Base-by-base conservation (phyloP, 2,329 filamentous ascomycete genomes). In the Eutypella sp. region DNA sequence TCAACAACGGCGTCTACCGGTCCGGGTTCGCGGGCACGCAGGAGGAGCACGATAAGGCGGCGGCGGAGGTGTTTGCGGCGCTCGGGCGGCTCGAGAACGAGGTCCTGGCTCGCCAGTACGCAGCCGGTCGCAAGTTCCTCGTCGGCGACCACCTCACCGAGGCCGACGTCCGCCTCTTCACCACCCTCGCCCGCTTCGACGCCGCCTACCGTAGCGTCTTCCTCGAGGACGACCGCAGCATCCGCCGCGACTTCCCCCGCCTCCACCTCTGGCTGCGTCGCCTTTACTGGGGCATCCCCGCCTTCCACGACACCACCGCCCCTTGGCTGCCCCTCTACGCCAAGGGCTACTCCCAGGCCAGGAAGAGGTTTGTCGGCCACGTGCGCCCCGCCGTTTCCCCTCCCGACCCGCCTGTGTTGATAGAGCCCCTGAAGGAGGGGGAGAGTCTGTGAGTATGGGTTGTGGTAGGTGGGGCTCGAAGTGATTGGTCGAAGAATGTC, bases 161-260 rank as follows among this genome's bases (percentile, higher is more conserved):
- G 59, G 80, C 81, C 0, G 85, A 89, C 56, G 73, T 89, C 29
- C 71, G 84, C 9, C 66, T 88, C 13, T 87, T 76, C 60, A 79
- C 82, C 1, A 87, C 84, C 0, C 75, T 87, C 33, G 67, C 76
- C 11, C 76, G 85, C 3, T 89, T 89, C 56, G 86, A 90, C 51
- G 70, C 77, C 1, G 83, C 82, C 1, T 89, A 88, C 53, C 72
- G 84, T 31, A 75, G 81, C 50, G 76, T 84, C 24, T 85, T 87
- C 58, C 71, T 75, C 56, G 85, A 81, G 54, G 85, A 85, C 49
- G 57, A 84, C 16, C 79, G 75, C 55, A 81, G 77, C 56, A 80
- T 86, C 47, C 68, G 81, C 3, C 71, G 82, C 52, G 79, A 84
- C 54, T 85, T 81, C 57, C 87, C 85, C 3, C 67, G 73, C 33